Percentiles rank a stretch among this genome's conserved stretches.
Conservation (phyloP, 2,329 filamentous ascomycete genomes). For the Cercospora nicotianae region DNA sequence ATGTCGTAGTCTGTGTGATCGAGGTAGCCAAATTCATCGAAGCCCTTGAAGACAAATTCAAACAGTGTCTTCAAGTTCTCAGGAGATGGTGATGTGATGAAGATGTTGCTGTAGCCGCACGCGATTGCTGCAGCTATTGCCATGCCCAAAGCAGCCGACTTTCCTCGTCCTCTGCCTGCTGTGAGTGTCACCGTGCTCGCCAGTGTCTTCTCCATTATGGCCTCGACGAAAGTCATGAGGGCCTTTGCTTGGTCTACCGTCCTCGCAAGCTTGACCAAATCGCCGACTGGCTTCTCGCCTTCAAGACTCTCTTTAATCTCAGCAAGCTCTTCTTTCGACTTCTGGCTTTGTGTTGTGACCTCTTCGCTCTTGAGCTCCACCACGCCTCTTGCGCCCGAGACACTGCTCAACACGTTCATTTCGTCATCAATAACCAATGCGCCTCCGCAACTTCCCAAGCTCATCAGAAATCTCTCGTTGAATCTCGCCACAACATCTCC, state of each 20-base stretch:
- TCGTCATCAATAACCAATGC: conserved; percentile 98
- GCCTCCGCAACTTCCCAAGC: conserved; percentile 88
- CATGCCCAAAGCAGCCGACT: conserved; percentile 92
- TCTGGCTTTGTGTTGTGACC: conserved; percentile 69
- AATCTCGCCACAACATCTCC: conserved; percentile 92
- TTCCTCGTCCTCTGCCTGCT: conserved; percentile 90
- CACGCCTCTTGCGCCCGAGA: conserved; percentile 91
- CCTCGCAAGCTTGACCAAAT: conserved; percentile 78
- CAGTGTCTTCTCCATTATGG: conserved; percentile 92
- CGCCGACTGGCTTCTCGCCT: conserved; percentile 82
- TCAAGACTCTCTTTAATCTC: conserved; percentile 82
- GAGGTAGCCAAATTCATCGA: conserved; percentile 88
- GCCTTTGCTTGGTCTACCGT: conserved; percentile 97
- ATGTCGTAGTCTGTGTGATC: conserved; percentile 98
- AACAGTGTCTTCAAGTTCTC: conserved; percentile 99
- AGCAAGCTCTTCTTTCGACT: conserved; percentile 73
- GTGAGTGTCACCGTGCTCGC: conserved; percentile 91
- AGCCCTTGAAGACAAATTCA: conserved; percentile 97
- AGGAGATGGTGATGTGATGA: conserved; percentile 95
- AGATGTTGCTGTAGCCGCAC: conserved; percentile 98
- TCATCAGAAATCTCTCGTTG: conserved; percentile 96
- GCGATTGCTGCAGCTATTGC: conserved; percentile 92
- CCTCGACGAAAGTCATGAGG: conserved; percentile 92
- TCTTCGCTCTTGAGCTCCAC: conserved; percentile 68
- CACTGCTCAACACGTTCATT: conserved; percentile 84